Percentiles rank a stretch among this genome's conserved stretches.
Evolutionary conservation across 2,329 filamentous ascomycete genomes (phyloP).

Genomic region (Lasiodiplodia hormozganensis): DNA sequence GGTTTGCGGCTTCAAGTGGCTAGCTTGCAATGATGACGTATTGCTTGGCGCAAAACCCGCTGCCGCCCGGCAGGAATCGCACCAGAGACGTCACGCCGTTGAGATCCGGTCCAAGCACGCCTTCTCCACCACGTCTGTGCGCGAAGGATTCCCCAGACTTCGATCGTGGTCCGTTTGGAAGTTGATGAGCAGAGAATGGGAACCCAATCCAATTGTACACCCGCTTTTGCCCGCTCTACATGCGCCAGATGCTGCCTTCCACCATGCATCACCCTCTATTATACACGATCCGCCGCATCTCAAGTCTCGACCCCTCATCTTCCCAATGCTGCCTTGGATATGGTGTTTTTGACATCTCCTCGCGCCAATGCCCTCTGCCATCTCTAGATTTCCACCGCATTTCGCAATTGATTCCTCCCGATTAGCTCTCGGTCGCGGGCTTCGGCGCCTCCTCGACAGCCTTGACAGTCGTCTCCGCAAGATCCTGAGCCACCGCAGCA

Average conservation of each 20-base stretch:
- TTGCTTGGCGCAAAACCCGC: conserved; percentile 7
- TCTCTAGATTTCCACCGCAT: not conserved
- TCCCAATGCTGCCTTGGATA: not conserved
- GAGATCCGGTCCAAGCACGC: not conserved
- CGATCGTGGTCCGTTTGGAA: not conserved
- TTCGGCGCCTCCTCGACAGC: conserved; percentile 36
- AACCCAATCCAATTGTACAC: conserved; percentile 15
- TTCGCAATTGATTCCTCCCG: not conserved
- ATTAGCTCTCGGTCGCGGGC: conserved; percentile 38
- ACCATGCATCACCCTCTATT: conserved; percentile 7
- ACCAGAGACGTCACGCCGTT: conserved; percentile 5
- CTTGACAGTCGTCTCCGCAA: not conserved
- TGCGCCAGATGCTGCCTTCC: conserved; percentile 13
- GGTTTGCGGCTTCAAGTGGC: conserved; percentile 3
- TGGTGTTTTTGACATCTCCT: not conserved
- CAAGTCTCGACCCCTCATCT: not conserved
- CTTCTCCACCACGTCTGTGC: conserved; percentile 13
- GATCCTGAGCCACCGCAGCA: conserved; percentile 15
- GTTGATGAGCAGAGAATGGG: conserved; percentile 5
- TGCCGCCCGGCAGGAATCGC: not conserved
- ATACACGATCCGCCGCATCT: not conserved
- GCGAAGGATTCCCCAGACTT: not conserved
- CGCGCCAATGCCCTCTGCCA: conserved; percentile 42
- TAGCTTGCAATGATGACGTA: conserved; percentile 18
- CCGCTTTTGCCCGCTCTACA: conserved; percentile 22